Evolutionary conservation across 2,329 filamentous ascomycete genomes (phyloP), one percentile per base, ranked within the genome.

Genomic region (Nemania sp.): DNA sequence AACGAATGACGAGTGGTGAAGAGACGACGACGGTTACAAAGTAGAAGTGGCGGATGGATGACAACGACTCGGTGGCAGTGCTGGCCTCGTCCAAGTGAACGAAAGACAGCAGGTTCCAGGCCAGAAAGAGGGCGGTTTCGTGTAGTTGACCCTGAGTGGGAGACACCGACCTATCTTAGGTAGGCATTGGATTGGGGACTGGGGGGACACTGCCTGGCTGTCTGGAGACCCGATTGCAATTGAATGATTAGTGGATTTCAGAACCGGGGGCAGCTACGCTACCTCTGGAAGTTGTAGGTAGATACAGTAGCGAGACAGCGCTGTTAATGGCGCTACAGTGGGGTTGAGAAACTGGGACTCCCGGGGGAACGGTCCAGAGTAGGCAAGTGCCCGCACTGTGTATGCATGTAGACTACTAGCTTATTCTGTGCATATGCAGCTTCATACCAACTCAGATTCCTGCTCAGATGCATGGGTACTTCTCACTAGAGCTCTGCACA

Each of bases 1-100:
- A 76, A 76, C 72, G 74, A 75, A 71, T 73, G 72, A 75, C 72
- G 72, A 74, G 73, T 54, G 27, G 54, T 62, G 66, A 66, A 52
- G 57, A 58, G 55, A 58, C 49, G 64, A 64, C 45, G 10, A 41
- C 32, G 53, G 45, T 24, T 60, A 64, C 62, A 62, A 71, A 70
- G n/a, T 45, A 26, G 55, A 61, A 69, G 61, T 66, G 53, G 69
- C 57, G 55, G 63, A 29, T 45, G 63, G 24, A 49, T 53, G 24
- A 55, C 47, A 18, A 63, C 64, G 56, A 55, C 45, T 59, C 52
- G 51, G 70, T 67, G 70, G 70, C 68, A 69, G 68, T 72, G 70
- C 68, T 66, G 59, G 59, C 57, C 66, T 62, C 38, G 62, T 64
- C 57, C 51, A 55, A 51, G 47, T 47, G 41, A 64, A 67, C 32